Base-by-base conservation (phyloP, 805 yeast genomes). In the Cyberlindnera galapagoensis region DNA sequence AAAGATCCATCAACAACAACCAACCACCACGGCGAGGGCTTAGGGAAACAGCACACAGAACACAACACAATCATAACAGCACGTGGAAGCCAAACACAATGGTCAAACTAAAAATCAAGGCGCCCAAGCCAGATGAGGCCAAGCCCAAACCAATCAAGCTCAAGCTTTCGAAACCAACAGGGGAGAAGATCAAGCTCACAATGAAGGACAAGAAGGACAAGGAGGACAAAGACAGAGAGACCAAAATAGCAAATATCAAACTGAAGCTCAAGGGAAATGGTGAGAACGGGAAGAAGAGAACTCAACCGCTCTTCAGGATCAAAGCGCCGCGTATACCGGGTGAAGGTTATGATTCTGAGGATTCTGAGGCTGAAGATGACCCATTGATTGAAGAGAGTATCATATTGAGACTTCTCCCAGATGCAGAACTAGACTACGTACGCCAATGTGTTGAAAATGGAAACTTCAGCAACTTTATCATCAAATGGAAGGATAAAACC, bases 271-370 rank as follows among this genome's bases (percentile, higher is more conserved):
- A 30, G 32, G 23, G n/a, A n/a, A n/a, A n/a, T n/a, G n/a, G n/a
- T n/a, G n/a, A n/a, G n/a, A n/a, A n/a, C n/a, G n/a, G n/a, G n/a
- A 22, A 25, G 3, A 36, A 36, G 19, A 19, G 22, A n/a, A 7
- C n/a, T 9, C 21, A 13, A 3, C 37, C 37, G 7, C 32, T 35
- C 3, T 27, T 37, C 38, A 54, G 75, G 34, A 67, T 76, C 35
- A 72, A 71, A 41, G 75, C 80, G 1, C 66, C 68, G 4, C 65
- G 95, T 46, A 67, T 80, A 4, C 92, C 94, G 0, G 95, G 95
- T 5, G 96, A 90, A 47, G 97, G 97, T 1, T 90, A 90, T 56
- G 98, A 90, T 52, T 81, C 95, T 3, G 97, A 90, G 49, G 97
- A 94, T 13, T 94, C 96, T 1, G 97, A 90, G 44, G 64, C 85